phyloP scores from a whole-genome alignment of 345 rosid genomes.

The Corchorus olitorius region DNA sequence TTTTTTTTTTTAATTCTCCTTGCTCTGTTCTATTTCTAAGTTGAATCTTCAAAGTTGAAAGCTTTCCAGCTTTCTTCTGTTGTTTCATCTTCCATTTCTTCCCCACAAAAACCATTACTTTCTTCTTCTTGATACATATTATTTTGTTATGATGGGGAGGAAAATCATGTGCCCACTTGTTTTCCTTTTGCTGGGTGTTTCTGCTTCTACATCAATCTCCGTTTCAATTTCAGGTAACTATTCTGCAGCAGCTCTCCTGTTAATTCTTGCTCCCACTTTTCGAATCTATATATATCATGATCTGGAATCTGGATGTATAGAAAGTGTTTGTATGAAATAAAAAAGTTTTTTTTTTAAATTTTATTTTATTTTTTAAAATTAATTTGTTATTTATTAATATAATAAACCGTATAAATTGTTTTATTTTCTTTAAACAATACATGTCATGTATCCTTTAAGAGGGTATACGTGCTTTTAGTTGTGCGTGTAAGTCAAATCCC shows the following conservation, averaged over 20 bases:
- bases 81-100: too few species aligned
- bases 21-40: too few species aligned
- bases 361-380: too few species aligned
- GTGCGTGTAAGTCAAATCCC: too few species aligned
- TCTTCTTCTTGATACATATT: too few species aligned
- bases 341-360: too few species aligned
- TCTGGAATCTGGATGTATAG: conserved; percentile 19
- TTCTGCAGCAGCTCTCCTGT: background rate
- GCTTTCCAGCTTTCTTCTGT: background rate
- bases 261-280: background rate
- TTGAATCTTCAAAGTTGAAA: background rate
- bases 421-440: too few species aligned
- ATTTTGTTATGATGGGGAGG: conserved; percentile 26
- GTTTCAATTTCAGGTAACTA: conserved; percentile 29
- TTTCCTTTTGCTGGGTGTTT: conserved; percentile 32
- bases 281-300: conserved; percentile 2
- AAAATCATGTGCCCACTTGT: conserved; percentile 12
- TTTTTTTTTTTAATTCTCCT: background rate
- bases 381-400: too few species aligned
- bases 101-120: background rate
- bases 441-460: too few species aligned
- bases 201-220: conserved; percentile 42
- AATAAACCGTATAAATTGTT: too few species aligned
- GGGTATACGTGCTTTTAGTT: too few species aligned
- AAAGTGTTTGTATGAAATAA: too few species aligned